Conservation (phyloP, 225 moss, liverwort and hornwort genomes). For the Asterella californica region DNA sequence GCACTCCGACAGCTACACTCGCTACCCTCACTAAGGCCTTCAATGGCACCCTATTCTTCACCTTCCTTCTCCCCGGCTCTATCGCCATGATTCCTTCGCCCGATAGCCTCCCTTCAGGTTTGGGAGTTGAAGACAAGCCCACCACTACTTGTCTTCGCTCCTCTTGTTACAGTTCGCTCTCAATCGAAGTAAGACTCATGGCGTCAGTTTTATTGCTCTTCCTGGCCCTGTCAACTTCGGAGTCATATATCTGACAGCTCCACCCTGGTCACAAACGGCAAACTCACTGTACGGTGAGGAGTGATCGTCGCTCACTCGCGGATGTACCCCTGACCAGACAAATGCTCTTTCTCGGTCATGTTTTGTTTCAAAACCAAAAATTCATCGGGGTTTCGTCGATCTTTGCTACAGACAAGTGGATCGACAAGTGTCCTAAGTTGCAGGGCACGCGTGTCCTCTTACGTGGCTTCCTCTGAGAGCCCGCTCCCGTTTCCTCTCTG, state of each 20-base stretch:
- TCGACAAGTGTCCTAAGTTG: no score
- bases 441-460: no score
- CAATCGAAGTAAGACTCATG: neutral
- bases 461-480: no score
- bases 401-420: no score
- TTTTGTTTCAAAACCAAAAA: no score
- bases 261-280: neutral
- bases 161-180: neutral
- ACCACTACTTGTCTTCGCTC: neutral
- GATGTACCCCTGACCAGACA: neutral
- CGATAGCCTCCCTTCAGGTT: neutral
- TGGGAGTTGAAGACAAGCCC: neutral
- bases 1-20: constrained; percentile 72
- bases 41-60: constrained; percentile 41
- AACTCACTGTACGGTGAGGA: neutral
- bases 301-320: neutral
- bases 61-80: constrained; percentile 33
- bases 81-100: neutral
- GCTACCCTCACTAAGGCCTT: constrained; percentile 53
- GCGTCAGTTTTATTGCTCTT: neutral
- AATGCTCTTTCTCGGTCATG: no score
- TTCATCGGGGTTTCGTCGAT: no score
- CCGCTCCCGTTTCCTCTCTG: no score
- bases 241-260: neutral
- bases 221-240: neutral